Evolutionary conservation across 495 filamentous ascomycete species (phyloP), one percentile per base, ranked within the genome.

Genomic region (Penicillium riverlandense): DNA sequence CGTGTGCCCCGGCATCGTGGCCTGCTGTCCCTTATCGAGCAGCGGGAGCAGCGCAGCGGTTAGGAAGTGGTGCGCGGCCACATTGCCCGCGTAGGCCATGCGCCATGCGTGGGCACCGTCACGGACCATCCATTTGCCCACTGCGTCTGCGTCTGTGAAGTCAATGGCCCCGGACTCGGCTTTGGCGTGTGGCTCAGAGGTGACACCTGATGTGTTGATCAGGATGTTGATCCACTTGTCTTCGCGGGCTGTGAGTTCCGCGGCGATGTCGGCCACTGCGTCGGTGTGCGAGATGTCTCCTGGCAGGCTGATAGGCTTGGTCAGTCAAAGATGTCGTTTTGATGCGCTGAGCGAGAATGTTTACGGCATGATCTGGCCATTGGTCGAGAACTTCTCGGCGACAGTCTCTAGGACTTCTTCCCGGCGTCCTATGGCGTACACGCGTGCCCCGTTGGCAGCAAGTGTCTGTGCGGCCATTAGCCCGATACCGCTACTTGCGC

Each of bases 391-490:
- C 2, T 67, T 55, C 35, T 73, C 57, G 8, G 64, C 70, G 0
- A 80, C 80, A 0, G 53, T 64, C 4, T 79, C 63, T 6, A 82
- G 69, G 53, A 80, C 80, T 45, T 78, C 71, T 37, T 59, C 52
- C 6, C 71, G 78, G 13, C 75, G 69, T n/a, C 76, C 77, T 8
- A 75, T 71, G 44, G 83, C 78, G 65, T 83, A 82, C 27, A 77
- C 73, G 52, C 72, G 72, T 7, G 70, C 75, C 7, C 79, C 78
- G 51, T 82, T 83, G 36, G 78, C 75, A 6, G 77, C 77, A 1
- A 82, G 69, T 8, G 78, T 74, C 60, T 82, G 78, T 0, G 67
- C 64, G 41, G 65, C 62, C 77, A 76, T 78, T 1, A 76, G 55
- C 27, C 71, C 72, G 14, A 75, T 76, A 1, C 72, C 72, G 14